phyloP scores from a whole-genome alignment of 2,329 filamentous ascomycete genomes.

The Aspergillus flavus region DNA sequence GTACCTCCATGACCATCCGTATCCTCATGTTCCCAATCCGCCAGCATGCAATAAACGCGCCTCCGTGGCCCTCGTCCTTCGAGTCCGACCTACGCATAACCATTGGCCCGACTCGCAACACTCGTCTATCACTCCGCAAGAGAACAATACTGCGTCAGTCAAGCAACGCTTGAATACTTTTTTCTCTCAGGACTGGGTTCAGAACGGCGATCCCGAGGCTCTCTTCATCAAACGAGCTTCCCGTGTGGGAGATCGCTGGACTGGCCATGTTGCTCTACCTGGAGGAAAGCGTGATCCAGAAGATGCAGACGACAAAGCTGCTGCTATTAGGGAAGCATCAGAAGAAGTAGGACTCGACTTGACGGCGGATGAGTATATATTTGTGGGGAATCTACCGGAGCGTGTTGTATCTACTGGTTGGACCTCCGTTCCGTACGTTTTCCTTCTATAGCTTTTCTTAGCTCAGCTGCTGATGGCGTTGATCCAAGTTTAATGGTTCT shows the following conservation, averaged over 20 bases:
- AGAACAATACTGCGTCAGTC: constrained; percentile 25
- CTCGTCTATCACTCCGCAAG: constrained; percentile 22
- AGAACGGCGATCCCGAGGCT: constrained; percentile 67
- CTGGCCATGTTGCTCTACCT: constrained; percentile 68
- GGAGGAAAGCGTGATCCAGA: constrained; percentile 68
- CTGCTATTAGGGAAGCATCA: constrained; percentile 64
- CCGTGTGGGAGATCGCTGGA: constrained; percentile 68
- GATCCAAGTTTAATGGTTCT: constrained; percentile 64
- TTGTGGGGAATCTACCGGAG: constrained; percentile 66
- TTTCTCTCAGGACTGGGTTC: constrained; percentile 67
- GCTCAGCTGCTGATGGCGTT: constrained; percentile 18
- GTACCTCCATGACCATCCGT: constrained; percentile 39
- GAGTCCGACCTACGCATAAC: constrained; percentile 60
- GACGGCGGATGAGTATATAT: constrained; percentile 48
- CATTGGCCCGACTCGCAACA: constrained; percentile 51
- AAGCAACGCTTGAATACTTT: constrained; percentile 56
- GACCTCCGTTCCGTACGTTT: constrained; percentile 61
- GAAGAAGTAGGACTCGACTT: constrained; percentile 70
- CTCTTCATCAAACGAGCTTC: constrained; percentile 71
- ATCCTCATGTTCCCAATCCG: constrained; percentile 49
- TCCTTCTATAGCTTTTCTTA: neutral
- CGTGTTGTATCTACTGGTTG: constrained; percentile 67
- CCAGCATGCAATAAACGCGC: constrained; percentile 59
- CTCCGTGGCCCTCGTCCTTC: constrained; percentile 67
- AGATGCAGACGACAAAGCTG: constrained; percentile 63